A percentile compares a stretch with the other conserved stretches of the same genome.
Evolutionary conservation across 2,329 filamentous ascomycete species (phyloP).

Genomic region (Pyrenochaeta sp.): DNA sequence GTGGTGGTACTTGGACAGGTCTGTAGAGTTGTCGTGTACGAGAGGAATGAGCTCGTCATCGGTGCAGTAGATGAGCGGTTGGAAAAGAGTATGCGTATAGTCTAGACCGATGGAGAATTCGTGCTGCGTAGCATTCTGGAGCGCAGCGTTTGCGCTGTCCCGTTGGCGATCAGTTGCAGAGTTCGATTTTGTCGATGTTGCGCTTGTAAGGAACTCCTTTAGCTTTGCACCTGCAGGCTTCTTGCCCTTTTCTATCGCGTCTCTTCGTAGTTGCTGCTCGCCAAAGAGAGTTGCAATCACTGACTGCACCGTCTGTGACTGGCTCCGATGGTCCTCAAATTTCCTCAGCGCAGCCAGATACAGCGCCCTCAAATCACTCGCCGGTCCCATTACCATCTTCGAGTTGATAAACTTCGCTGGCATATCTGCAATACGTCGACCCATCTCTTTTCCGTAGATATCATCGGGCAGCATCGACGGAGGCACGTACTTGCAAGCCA

Average conservation of each 20-base stretch:
- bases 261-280: slow-evolving; percentile 62
- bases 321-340: slow-evolving; percentile 43
- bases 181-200: slow-evolving; percentile 44
- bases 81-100: slow-evolving; percentile 60
- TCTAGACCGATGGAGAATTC: slow-evolving; percentile 63
- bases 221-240: slow-evolving; percentile 21
- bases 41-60: slow-evolving; percentile 39
- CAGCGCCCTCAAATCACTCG: slow-evolving; percentile 57
- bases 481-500: slow-evolving; percentile 63
- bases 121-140: slow-evolving; percentile 50
- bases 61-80: slow-evolving; percentile 37
- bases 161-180: slow-evolving; percentile 44
- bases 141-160: slow-evolving; percentile 28
- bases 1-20: slow-evolving; percentile 48
- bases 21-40: slow-evolving; percentile 44
- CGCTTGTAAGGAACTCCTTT: slow-evolving; percentile 28
- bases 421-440: slow-evolving; percentile 33
- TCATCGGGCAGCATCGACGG: slow-evolving; percentile 60
- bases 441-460: slow-evolving; percentile 58
- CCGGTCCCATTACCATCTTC: slow-evolving; percentile 61
- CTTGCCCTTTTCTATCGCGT: slow-evolving; percentile 42
- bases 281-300: slow-evolving; percentile 62
- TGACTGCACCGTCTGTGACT: slow-evolving; percentile 50
- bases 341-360: slow-evolving; percentile 55
- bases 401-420: slow-evolving; percentile 58